These are phyloP conservation scores for Suillus subluteus DNA, from an alignment of 768 basidiomycete genomes.

Conservation along the genomic window DNA sequence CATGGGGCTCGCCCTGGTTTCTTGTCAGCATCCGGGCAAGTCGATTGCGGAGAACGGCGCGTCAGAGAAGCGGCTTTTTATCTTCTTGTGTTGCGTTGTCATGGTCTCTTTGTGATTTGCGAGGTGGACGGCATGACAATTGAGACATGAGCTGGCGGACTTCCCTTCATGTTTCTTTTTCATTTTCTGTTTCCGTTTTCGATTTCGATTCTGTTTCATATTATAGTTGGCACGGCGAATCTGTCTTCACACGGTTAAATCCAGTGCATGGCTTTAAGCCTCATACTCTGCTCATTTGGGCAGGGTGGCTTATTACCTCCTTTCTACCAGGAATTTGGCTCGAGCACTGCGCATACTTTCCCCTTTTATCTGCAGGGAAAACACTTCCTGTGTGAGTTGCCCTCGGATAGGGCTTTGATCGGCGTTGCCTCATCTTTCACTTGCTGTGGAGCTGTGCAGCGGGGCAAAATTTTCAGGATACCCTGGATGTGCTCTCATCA, in stretches of 20 bases:
- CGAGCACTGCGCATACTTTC: neutral
- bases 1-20: neutral
- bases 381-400: slow-evolving; percentile 7
- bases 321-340: slow-evolving; percentile 4
- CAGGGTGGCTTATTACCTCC: slow-evolving; percentile 1
- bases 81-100: slow-evolving; percentile 4
- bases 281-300: slow-evolving; percentile 2
- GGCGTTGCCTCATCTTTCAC: neutral
- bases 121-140: slow-evolving; percentile 5
- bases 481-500: neutral
- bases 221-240: neutral
- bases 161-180: slow-evolving; percentile 5
- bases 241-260: slow-evolving; percentile 2
- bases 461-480: neutral
- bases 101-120: slow-evolving; percentile 1
- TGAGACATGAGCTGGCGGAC: neutral
- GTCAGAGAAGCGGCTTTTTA: neutral
- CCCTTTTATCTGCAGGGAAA: slow-evolving; percentile 4
- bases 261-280: neutral
- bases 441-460: slow-evolving; percentile 10
- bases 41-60: neutral
- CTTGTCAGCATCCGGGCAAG: neutral
- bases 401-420: slow-evolving; percentile 12
- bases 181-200: neutral
- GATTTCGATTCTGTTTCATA: neutral